Conservation (phyloP, 768 basidiomycete genomes). For the Lactarius sanguifluus region DNA sequence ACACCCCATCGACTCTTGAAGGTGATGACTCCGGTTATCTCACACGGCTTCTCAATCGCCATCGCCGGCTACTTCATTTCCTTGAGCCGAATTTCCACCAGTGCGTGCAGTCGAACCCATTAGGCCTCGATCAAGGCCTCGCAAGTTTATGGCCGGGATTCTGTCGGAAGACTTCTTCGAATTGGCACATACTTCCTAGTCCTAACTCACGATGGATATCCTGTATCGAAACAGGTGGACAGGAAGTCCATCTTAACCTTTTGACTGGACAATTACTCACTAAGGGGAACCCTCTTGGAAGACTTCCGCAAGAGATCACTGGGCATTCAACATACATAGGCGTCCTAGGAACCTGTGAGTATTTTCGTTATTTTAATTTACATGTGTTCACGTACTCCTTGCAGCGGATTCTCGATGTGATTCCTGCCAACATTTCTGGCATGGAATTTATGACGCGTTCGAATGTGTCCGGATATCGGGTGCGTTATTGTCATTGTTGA, state of each 20-base stretch:
- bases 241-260: conserved; percentile 10
- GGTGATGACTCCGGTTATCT: background rate
- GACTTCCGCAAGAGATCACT: conserved; percentile 4
- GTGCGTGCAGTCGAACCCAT: too few species aligned
- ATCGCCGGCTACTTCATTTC: conserved; percentile 4
- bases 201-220: conserved; percentile 19
- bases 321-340: conserved; percentile 4
- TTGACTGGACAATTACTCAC: conserved; percentile 8
- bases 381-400: background rate
- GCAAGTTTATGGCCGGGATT: conserved; percentile 5
- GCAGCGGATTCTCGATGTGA: conserved; percentile 8
- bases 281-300: conserved; percentile 3
- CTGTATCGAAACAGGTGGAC: background rate
- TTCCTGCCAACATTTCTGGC: conserved; percentile 8
- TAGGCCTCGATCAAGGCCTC: conserved; percentile 5
- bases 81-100: background rate
- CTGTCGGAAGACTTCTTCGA: background rate
- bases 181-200: conserved; percentile 8
- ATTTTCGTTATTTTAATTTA: background rate
- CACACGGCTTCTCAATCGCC: conserved; percentile 3
- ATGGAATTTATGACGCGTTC: conserved; percentile 14
- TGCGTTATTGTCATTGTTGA: background rate
- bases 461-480: conserved; percentile 3
- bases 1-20: background rate
- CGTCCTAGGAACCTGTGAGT: conserved; percentile 10